Evolutionary conservation across 208 protist genomes (phyloP).

Genomic region (Lotmaria passim): DNA sequence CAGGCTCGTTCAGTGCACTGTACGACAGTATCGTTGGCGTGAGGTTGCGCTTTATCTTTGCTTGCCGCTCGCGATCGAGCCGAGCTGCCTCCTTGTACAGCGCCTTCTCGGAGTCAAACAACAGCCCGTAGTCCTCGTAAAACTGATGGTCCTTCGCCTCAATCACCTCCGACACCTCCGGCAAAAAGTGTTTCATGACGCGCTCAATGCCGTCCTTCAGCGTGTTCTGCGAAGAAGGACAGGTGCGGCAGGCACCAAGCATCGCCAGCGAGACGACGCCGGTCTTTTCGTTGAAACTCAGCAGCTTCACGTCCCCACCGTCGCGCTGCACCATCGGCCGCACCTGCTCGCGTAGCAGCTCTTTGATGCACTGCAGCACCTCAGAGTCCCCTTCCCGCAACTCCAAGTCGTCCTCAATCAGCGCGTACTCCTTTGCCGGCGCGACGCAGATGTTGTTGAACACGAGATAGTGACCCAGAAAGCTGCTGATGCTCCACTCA

Average conservation of each 20-base stretch:
- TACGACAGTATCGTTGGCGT: conserved; percentile 74
- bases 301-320: conserved; percentile 91
- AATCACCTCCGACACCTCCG: conserved; percentile 84
- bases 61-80: conserved; percentile 58
- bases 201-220: conserved; percentile 92
- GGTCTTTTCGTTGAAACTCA: conserved; percentile 85
- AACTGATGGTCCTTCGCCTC: conserved; percentile 80
- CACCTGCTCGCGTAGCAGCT: conserved; percentile 91
- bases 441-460: conserved; percentile 75
- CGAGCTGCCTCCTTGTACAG: conserved; percentile 76
- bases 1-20: conserved; percentile 81
- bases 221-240: conserved; percentile 89
- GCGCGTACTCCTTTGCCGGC: conserved; percentile 73
- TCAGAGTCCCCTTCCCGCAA: conserved; percentile 76
- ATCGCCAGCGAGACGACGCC: conserved; percentile 91
- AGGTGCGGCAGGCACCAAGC: conserved; percentile 91
- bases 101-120: conserved; percentile 82
- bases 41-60: conserved; percentile 46
- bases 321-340: conserved; percentile 94
- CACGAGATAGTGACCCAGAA: conserved; percentile 88
- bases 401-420: conserved; percentile 86
- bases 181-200: conserved; percentile 93
- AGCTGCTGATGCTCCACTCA: conserved; percentile 90
- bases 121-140: conserved; percentile 82
- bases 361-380: conserved; percentile 94